phyloP scores from a whole-genome alignment of 2,329 filamentous ascomycete species.

The Stagonosporopsis vannaccii region DNA sequence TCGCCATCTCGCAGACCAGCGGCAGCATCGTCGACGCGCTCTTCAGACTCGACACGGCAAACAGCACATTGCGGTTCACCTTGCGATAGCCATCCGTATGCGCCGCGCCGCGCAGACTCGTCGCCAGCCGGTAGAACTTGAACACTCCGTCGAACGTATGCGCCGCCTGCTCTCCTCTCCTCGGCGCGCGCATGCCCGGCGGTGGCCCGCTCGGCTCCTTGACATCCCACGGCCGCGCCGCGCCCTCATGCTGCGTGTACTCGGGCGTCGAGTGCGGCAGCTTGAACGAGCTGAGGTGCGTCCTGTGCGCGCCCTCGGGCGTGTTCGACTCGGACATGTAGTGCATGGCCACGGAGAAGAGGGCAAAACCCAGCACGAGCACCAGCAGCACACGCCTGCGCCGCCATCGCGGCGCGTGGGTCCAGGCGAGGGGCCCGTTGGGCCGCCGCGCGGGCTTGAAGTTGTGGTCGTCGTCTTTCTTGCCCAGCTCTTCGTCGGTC shows the following conservation, averaged over 20 bases:
- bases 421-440: constrained; percentile 32
- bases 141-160: constrained; percentile 71
- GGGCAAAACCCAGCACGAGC: constrained; percentile 51
- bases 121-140: constrained; percentile 70
- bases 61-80: constrained; percentile 76
- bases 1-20: constrained; percentile 85
- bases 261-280: no score
- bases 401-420: constrained; percentile 51
- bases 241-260: background rate
- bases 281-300: background rate
- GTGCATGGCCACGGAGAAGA: constrained; percentile 70
- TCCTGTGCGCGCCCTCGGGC: background rate
- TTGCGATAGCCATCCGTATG: constrained; percentile 60
- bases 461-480: constrained; percentile 68
- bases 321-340: constrained; percentile 3
- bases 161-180: constrained; percentile 23
- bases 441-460: constrained; percentile 50
- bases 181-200: constrained; percentile 29
- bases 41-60: constrained; percentile 76
- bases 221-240: constrained; percentile 18
- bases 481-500: constrained; percentile 69
- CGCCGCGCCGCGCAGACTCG: constrained; percentile 67
- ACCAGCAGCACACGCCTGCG: constrained; percentile 57
- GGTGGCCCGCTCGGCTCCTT: constrained; percentile 39
- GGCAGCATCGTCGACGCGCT: constrained; percentile 78